Percentiles rank a stretch among this genome's conserved stretches.
phyloP scores from a whole-genome alignment of 768 basidiomycete species.

The Termitomyces sp. region DNA sequence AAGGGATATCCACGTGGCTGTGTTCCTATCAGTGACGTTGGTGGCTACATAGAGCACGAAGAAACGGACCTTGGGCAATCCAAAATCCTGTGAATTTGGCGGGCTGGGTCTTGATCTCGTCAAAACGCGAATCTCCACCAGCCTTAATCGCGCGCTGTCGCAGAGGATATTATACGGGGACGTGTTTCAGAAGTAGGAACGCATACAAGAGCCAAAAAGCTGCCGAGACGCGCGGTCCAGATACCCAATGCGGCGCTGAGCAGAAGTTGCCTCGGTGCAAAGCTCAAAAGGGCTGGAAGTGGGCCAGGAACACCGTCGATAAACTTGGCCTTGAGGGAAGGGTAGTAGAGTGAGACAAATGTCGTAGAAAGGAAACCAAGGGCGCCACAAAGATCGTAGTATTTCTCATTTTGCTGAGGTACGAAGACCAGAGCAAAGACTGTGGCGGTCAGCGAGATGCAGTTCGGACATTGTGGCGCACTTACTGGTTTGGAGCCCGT shows the following conservation, averaged over 20 bases:
- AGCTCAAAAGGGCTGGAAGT: neutral
- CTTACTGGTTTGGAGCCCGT: conserved; percentile 49
- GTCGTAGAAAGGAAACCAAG: conserved; percentile 65
- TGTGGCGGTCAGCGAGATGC: neutral
- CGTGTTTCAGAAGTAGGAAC: neutral
- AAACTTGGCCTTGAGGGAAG: conserved; percentile 49
- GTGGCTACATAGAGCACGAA: neutral
- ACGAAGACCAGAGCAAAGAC: conserved; percentile 59
- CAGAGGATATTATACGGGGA: neutral
- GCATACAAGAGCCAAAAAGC: conserved; percentile 2
- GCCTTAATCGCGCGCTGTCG: neutral
- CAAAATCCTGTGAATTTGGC: neutral
- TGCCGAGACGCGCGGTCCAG: neutral
- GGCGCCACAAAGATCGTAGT: conserved; percentile 66
- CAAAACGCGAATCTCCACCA: neutral
- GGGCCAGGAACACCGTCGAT: conserved; percentile 29
- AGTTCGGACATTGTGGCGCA: conserved; percentile 24
- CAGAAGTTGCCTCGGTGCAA: neutral
- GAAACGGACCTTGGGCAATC: neutral
- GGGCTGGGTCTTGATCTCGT: neutral
- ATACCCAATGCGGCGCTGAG: conserved; percentile 2
- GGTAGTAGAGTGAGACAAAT: conserved; percentile 61
- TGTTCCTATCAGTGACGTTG: neutral
- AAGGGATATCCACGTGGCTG: neutral
- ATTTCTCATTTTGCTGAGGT: conserved; percentile 63